These are phyloP conservation scores for Phytophthora sp. DNA, from an alignment of 352 stramenopile genomes.

Conservation along the genomic window DNA sequence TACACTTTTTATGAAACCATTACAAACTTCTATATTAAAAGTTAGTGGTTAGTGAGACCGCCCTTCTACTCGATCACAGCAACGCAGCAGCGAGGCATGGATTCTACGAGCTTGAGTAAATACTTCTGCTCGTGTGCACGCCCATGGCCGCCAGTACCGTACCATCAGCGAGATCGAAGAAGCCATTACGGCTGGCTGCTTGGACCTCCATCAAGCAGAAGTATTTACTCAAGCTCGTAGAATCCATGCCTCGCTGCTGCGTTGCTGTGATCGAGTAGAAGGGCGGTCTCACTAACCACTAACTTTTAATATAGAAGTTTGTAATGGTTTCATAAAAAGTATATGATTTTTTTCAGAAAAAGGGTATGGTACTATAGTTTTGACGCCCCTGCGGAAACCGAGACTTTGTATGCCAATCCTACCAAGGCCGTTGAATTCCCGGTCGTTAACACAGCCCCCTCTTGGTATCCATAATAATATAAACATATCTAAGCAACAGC, in stretches of 20 bases:
- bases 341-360: too few species aligned
- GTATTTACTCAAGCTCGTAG: background rate
- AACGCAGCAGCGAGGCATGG: background rate
- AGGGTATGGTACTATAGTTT: too few species aligned
- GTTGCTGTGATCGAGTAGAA: constrained; percentile 3
- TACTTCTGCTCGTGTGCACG: background rate
- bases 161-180: background rate
- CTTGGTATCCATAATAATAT: too few species aligned
- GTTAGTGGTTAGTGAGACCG: constrained; percentile 11
- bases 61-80: constrained; percentile 1
- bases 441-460: too few species aligned
- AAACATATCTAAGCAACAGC: too few species aligned
- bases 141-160: background rate
- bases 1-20: constrained; percentile 8
- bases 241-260: background rate
- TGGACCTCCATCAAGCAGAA: background rate
- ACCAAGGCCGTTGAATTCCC: too few species aligned
- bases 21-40: constrained; percentile 13
- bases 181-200: background rate
- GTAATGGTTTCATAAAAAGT: too few species aligned
- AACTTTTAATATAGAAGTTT: constrained; percentile 7
- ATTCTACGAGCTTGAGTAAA: background rate
- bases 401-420: too few species aligned
- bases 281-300: background rate
- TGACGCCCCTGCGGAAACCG: too few species aligned